These are phyloP conservation scores for Mortierella polycephala DNA, from an alignment of 371 early-diverging fungal species.

Conservation along the genomic window DNA sequence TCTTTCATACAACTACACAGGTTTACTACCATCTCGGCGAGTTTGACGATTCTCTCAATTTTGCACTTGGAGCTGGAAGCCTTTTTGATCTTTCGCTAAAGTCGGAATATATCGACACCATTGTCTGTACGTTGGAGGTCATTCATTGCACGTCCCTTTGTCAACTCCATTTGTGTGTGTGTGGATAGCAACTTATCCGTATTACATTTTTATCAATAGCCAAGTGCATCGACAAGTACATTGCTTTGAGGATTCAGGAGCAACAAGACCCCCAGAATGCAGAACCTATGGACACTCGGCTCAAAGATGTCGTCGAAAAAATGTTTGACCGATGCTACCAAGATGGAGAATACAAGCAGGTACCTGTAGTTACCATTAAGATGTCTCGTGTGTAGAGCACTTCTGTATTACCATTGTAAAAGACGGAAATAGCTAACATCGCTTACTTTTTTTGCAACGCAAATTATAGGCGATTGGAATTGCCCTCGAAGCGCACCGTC, in stretches of 20 bases:
- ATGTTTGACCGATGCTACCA: conserved; percentile 94
- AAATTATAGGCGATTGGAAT: conserved; percentile 85
- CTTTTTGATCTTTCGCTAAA: conserved; percentile 83
- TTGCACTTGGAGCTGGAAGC: conserved; percentile 95
- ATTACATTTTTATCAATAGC: conserved; percentile 53
- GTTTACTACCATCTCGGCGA: conserved; percentile 95
- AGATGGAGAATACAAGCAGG: conserved; percentile 88
- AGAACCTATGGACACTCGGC: conserved; percentile 75
- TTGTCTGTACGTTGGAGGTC: conserved; percentile 78
- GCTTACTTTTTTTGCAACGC: not conserved
- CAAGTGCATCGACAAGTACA: conserved; percentile 95
- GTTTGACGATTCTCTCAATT: conserved; percentile 92
- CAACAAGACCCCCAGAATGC: conserved; percentile 56
- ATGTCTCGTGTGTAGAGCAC: not conserved
- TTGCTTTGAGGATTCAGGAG: conserved; percentile 70
- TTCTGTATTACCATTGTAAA: not conserved
- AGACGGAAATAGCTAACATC: not conserved
- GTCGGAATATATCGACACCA: conserved; percentile 93
- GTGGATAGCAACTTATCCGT: not conserved
- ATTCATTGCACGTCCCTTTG: not conserved
- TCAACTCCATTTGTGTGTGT: not conserved
- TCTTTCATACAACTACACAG: conserved; percentile 49
- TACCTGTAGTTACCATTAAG: conserved; percentile 10
- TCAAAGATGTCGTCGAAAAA: conserved; percentile 90
- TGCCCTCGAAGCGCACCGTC: conserved; percentile 90